Evolutionary conservation across 1,284 basidiomycete species (phyloP), one percentile per base, ranked within the genome.

Genomic region (Apiotrichum domesticum): DNA sequence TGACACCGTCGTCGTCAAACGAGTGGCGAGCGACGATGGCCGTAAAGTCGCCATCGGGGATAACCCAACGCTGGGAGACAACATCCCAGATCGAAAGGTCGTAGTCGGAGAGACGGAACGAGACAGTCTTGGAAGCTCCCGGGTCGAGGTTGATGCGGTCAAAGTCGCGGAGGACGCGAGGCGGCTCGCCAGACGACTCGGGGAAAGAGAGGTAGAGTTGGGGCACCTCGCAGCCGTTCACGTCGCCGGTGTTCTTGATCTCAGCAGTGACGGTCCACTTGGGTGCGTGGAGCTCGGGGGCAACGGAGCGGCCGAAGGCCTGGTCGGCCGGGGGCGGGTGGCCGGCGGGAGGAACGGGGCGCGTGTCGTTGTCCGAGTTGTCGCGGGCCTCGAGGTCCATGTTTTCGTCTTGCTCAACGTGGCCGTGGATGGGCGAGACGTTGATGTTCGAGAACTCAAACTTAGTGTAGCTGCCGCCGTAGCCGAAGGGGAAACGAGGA

Each of bases 401-500:
- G 21, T 21, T 21, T 21, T 21, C 21, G 21, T 21, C 21, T 21
- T 21, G 21, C 21, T 21, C 21, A 21, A 21, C 21, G 21, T 4
- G 14, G 14, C 15, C 33, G 3, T 21, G 7, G 6, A 37, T 37
- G 34, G 33, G 8, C 14, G 14, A 13, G 34, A 57, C 37, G 21
- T 37, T 9, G 32, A 57, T 41, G 48, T 58, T 46, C 7, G 47
- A 29, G 69, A 88, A 89, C 35, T 81, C 75, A 73, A 94, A 96
- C 0, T 76, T 81, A 39, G 91, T 87, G 78, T 94, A 95, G 57
- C 85, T 88, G 64, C 94, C 74, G 0, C 90, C 90, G 71, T 84
- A 90, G 0, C 90, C 90, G 70, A 92, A 93, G 67, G 87, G 85
- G 70, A 79, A 86, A 21, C 83, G 78, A 0, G 85, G 85, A 1